These are phyloP conservation scores for Geosmithia putterillii DNA, from an alignment of 2,329 filamentous ascomycete genomes.

Conservation along the genomic window DNA sequence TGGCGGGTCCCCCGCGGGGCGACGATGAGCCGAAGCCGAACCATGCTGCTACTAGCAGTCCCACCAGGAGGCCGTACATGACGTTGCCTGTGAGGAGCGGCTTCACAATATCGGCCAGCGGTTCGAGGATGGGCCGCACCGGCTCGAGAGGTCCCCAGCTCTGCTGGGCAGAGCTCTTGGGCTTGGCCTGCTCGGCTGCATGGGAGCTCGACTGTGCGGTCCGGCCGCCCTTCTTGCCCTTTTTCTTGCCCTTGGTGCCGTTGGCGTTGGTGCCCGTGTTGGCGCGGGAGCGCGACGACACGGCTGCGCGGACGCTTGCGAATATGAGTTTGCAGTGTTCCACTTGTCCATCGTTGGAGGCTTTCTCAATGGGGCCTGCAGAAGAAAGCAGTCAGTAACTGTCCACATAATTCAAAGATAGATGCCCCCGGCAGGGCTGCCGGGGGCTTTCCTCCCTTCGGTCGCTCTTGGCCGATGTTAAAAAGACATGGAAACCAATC, in stretches of 20 bases:
- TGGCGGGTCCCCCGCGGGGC: constrained; percentile 1
- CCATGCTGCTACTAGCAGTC: constrained; percentile 64
- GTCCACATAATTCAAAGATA: not conserved
- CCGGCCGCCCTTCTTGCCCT: constrained; percentile 40
- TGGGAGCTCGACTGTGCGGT: constrained; percentile 30
- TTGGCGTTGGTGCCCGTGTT: constrained; percentile 26
- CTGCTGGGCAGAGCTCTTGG: constrained; percentile 27
- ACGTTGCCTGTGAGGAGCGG: constrained; percentile 67
- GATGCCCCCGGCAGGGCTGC: not conserved
- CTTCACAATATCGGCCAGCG: constrained; percentile 54
- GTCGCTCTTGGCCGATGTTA: too few species aligned
- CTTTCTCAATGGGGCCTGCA: constrained; percentile 87
- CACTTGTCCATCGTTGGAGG: constrained; percentile 78
- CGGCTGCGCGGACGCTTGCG: constrained; percentile 57
- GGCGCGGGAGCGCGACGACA: constrained; percentile 51
- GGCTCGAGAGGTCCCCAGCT: constrained; percentile 79
- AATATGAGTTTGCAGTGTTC: constrained; percentile 74
- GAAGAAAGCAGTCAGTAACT: too few species aligned
- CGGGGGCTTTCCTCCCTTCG: not conserved
- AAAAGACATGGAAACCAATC: not conserved
- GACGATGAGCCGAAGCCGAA: constrained; percentile 47
- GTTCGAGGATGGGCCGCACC: constrained; percentile 55
- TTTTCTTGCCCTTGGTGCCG: constrained; percentile 48
- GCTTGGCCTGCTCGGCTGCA: constrained; percentile 23
- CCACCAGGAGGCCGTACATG: constrained; percentile 60